Base-by-base conservation (phyloP, 345 rosid species). In the Carallia pectinifolia region DNA sequence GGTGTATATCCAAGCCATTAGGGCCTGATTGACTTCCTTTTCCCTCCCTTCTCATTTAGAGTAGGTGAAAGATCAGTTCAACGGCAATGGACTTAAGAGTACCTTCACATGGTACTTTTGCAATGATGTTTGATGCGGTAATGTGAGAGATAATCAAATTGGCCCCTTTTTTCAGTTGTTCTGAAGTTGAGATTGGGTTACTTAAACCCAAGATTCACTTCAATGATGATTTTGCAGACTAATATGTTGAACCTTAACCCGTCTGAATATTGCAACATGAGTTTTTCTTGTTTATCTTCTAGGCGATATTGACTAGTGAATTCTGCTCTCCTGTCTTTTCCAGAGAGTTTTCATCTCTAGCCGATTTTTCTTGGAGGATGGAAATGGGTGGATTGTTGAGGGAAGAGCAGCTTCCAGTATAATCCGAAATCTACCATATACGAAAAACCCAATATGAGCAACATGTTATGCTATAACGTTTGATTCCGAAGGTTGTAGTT, bases 331-430 rank as follows among this genome's bases (percentile, higher is more conserved):
- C 23, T 72, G 59, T 63, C 40, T 70, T 47, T 70, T 75, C 58
- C 83, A 90, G 97, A 73, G 99, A 94, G 82, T 74, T 91, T 76
- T 78, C 83, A 59, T 63, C 82, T 67, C 80, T 94, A 71, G 96
- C 89, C 59, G 97, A 91, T 85, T 87, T 64, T 70, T 90, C 97
- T 53, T 91, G 97, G 96, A 87, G 90, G 79, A 94, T 91, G 96
- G 90, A 87, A 73, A 87, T 91, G 87, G 96, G 91, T 48, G 97
- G 97, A 76, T 70, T 83, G 79, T 77, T 91, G 61, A 74, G 58
- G 67, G 88, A 90, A 76, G 97, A 87, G 73, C 75, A 44, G 6
- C 74, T 82, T 69, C 85, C 83, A 47, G 58, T 80, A 58, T 91
- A 76, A 81, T 68, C 62, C 64, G 47, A 53, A 70, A 37, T 59